phyloP scores from a whole-genome alignment of 306 rosid species.

The Prunus campanulata region DNA sequence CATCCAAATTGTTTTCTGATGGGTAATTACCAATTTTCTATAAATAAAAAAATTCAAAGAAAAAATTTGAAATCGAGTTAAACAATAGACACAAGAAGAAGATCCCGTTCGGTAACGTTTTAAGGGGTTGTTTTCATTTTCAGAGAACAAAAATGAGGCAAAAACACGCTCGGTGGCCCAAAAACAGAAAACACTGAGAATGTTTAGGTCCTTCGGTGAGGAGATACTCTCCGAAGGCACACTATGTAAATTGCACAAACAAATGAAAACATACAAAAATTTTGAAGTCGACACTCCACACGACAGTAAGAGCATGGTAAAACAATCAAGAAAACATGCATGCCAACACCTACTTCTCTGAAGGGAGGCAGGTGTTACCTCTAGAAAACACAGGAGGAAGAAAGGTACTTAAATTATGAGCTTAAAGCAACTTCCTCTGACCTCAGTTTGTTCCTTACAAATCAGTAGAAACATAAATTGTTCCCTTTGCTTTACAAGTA shows the following conservation, averaged over 20 bases:
- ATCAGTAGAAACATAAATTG: constrained; percentile 26
- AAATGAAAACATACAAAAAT: not conserved
- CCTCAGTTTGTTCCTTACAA: constrained; percentile 25
- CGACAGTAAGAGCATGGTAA: not conserved
- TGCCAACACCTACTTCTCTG: not conserved
- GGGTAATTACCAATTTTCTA: too few species aligned
- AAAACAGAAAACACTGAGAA: too few species aligned
- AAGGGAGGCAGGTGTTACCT: not conserved
- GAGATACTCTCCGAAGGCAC: not conserved
- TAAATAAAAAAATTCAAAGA: too few species aligned
- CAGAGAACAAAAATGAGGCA: too few species aligned
- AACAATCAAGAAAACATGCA: not conserved
- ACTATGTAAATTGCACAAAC: not conserved
- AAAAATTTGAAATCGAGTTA: too few species aligned
- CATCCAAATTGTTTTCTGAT: too few species aligned
- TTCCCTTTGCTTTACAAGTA: constrained; percentile 72
- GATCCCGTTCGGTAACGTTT: too few species aligned
- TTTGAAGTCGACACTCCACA: not conserved
- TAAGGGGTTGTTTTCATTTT: too few species aligned
- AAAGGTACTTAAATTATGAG: constrained; percentile 23
- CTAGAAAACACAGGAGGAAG: not conserved
- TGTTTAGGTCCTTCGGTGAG: too few species aligned
- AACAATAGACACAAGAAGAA: too few species aligned
- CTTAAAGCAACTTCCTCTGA: constrained; percentile 29
- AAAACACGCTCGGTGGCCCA: too few species aligned